Evolutionary conservation across 257 asterid species (phyloP).

Genomic region (Linaria vulgaris): DNA sequence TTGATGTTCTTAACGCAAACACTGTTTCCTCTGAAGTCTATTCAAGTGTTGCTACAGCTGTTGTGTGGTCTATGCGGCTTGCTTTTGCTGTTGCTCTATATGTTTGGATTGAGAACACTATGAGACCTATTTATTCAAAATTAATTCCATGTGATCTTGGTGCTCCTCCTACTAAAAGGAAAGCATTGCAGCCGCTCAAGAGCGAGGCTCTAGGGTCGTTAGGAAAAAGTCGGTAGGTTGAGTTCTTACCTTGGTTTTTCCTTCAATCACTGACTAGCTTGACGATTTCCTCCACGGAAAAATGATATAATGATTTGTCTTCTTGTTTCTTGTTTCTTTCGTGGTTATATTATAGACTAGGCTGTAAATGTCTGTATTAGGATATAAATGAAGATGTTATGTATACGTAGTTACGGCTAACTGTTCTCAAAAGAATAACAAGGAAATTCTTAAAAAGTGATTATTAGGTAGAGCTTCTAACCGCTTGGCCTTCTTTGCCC

Average conservation of each 20-base stretch:
- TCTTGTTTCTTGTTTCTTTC: background rate
- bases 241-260: conserved; percentile 20
- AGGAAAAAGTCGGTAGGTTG: conserved; percentile 91
- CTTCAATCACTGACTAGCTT: conserved; percentile 4
- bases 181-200: conserved; percentile 53
- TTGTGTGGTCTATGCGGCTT: conserved; percentile 98
- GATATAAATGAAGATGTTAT: conserved; percentile 16
- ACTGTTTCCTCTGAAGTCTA: conserved; percentile 73
- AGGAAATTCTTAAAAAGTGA: conserved; percentile 13
- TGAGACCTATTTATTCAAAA: conserved; percentile 86
- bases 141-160: conserved; percentile 95
- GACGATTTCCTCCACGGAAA: conserved; percentile 12
- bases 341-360: conserved; percentile 19
- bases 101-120: conserved; percentile 79
- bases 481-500: conserved; percentile 6
- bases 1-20: conserved; percentile 76
- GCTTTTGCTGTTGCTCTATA: conserved; percentile 78
- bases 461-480: conserved; percentile 3
- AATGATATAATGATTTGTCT: background rate
- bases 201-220: conserved; percentile 76
- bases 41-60: conserved; percentile 82
- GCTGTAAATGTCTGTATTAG: background rate
- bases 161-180: conserved; percentile 65
- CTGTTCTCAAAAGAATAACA: conserved; percentile 2
- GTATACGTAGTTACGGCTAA: conserved; percentile 11